A percentile compares a stretch with the other conserved stretches of the same genome.
These are phyloP conservation scores for Xylariales sp. DNA, from an alignment of 2,329 filamentous ascomycete genomes.

Conservation along the genomic window DNA sequence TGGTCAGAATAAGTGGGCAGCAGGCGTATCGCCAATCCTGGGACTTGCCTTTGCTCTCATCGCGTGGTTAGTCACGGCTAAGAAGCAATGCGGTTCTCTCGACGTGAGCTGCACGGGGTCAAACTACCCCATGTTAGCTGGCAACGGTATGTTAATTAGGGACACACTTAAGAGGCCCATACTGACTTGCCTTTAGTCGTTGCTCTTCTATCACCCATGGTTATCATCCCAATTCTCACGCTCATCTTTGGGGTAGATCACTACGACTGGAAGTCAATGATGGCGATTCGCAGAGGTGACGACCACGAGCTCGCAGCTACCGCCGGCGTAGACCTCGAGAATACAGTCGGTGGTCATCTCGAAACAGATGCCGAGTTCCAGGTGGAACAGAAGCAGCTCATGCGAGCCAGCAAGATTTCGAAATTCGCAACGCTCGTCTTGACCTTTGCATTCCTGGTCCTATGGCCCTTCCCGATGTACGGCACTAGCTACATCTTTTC, in stretches of 20 bases:
- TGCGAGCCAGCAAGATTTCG: conserved; percentile 47
- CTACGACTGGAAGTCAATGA: conserved; percentile 86
- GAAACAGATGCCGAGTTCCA: conserved; percentile 26
- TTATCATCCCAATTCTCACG: conserved; percentile 75
- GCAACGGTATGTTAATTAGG: conserved; percentile 52
- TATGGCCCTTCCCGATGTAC: conserved; percentile 94
- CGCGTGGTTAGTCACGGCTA: conserved; percentile 74
- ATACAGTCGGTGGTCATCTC: conserved; percentile 43
- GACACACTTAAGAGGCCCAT: no score
- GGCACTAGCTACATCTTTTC: conserved; percentile 76
- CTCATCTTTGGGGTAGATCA: conserved; percentile 64
- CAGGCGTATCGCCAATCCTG: conserved; percentile 63
- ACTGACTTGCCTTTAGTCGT: conserved; percentile 45
- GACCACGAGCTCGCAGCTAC: conserved; percentile 66
- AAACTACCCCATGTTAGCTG: conserved; percentile 85
- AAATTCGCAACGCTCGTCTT: conserved; percentile 51
- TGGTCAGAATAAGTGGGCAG: conserved; percentile 72
- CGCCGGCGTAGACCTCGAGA: conserved; percentile 62
- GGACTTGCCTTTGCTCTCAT: conserved; percentile 65
- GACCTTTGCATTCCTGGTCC: conserved; percentile 67
- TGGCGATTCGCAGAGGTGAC: conserved; percentile 70
- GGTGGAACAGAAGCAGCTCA: conserved; percentile 39
- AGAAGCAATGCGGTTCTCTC: conserved; percentile 63
- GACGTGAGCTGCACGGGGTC: conserved; percentile 71
- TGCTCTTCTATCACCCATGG: conserved; percentile 69